A percentile compares a stretch with the other conserved stretches of the same genome.
These are phyloP conservation scores for Malus hybrid DNA, from an alignment of 331 rosid genomes.

Conservation along the genomic window DNA sequence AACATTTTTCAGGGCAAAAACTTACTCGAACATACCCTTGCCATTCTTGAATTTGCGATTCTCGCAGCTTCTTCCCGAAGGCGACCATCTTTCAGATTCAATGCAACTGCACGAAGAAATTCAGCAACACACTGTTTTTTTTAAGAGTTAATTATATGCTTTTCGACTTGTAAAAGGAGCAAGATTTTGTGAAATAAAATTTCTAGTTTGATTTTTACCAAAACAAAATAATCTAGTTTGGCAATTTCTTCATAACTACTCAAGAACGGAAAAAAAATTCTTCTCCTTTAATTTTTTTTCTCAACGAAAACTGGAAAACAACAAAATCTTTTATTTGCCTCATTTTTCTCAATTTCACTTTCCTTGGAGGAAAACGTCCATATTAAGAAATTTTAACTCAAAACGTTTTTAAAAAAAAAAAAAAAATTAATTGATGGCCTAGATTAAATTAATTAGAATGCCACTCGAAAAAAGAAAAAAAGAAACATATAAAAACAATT, in stretches of 20 bases:
- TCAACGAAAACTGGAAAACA: not conserved
- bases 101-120: not conserved
- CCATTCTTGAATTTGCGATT: constrained; percentile 82
- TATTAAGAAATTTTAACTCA: not conserved
- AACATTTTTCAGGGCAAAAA: not conserved
- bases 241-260: no score
- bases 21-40: constrained; percentile 37
- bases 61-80: constrained; percentile 85
- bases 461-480: not conserved
- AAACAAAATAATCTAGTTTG: no score
- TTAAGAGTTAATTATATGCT: no score
- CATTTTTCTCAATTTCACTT: not conserved
- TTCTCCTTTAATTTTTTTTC: no score
- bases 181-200: not conserved
- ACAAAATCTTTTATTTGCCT: not conserved
- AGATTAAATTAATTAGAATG: no score
- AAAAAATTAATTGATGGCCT: no score
- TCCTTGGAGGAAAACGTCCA: not conserved
- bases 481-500: not conserved
- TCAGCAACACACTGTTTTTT: not conserved
- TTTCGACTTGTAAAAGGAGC: no score
- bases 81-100: constrained; percentile 54
- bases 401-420: not conserved
- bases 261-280: no score
- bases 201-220: not conserved